Evolutionary conservation across 108 stramenopile genomes (phyloP), one percentile per base, ranked within the genome.

Genomic region (Skeletonema marinoi): DNA sequence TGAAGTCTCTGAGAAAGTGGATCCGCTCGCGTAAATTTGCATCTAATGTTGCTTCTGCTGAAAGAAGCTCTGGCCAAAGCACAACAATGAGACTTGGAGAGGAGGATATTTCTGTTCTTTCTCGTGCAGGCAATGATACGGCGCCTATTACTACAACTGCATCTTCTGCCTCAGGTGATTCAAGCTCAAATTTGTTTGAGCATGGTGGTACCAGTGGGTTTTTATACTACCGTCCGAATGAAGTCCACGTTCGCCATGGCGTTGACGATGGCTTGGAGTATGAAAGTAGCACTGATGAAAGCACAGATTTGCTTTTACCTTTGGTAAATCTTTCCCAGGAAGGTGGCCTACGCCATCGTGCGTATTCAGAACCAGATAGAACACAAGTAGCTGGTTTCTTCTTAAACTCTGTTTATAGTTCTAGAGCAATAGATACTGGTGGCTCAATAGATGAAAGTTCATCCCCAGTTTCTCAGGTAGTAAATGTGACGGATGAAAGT

Each of bases 1-100:
- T 90, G 89, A 78, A 81, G 3, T 56, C 86, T 11, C 63, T 90
- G 16, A 61, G 86, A 38, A 44, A 81, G 48, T 88, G 89, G 89
- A 85, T 88, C 51, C 84, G 86, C 29, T 66, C 86, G 32, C 81
- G 79, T 42, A 60, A 63, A 75, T 64, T 51, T 35, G 51, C 36
- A 10, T 32, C 63, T 32, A 29, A 41, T 25, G 71, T 29, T 31
- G 29, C 32, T 67, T 77, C 31, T 39, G 77, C 42, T 29, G 72
- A 32, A 63, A 61, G 56, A 12, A 73, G 31, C 32, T 66, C 64
- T 50, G 71, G 33, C 13, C 32, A 66, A 17, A 79, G 69, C 41
- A 46, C 82, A 61, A 58, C 82, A 61, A 74, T 75, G 65, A 60
- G 51, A 2, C 75, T 80, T 12, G 75, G 75, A 25, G 80, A 80